Evolutionary conservation across 805 yeast species (phyloP), one percentile per base, ranked within the genome.

Genomic region (Saturnispora mendoncae): DNA sequence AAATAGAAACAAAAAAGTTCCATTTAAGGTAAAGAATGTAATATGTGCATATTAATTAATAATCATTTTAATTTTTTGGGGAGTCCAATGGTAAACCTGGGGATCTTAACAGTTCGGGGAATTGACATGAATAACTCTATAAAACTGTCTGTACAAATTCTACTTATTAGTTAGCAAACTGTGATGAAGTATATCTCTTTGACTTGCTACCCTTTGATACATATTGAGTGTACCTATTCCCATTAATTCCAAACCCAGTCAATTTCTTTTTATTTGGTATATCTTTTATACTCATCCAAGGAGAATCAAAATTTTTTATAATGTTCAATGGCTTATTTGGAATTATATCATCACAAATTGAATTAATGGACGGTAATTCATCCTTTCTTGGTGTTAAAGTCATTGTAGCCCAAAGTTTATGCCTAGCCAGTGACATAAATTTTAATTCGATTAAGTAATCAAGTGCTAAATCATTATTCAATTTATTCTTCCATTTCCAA

Each of bases 361-460:
- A 33, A n/a, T 27, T 24, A 3, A 32, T 26, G 15, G 31, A 20
- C 8, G 51, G 50, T 3, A 48, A 33, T 3, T 34, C 28, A 37
- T 76, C 81, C 1, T 46, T 40, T 39, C 80, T 58, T 19, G 81
- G 79, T 3, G 69, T 68, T 20, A 77, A 56, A 2, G 75, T 65
- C 4, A 75, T 74, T 29, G 64, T 62, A 37, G 67, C 61, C 78
- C 80, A 75, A 27, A 75, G 53, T 49, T 72, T 69, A 39, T 67
- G 69, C 39, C 76, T 58, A 3, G 74, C 64, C 14, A 64, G 39
- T 6, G 62, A 55, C 2, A 74, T 70, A 15, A 73, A 51, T 35
- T 59, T 63, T n/a, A 60, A 39, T 5, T 37, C 28, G 4, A 42
- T 24, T 5, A 43, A 19, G 14, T 43, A 44, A 4, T 33, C 34